Evolutionary conservation across 2,329 filamentous ascomycete genomes (phyloP).

Genomic region (Didymella glomerata): DNA sequence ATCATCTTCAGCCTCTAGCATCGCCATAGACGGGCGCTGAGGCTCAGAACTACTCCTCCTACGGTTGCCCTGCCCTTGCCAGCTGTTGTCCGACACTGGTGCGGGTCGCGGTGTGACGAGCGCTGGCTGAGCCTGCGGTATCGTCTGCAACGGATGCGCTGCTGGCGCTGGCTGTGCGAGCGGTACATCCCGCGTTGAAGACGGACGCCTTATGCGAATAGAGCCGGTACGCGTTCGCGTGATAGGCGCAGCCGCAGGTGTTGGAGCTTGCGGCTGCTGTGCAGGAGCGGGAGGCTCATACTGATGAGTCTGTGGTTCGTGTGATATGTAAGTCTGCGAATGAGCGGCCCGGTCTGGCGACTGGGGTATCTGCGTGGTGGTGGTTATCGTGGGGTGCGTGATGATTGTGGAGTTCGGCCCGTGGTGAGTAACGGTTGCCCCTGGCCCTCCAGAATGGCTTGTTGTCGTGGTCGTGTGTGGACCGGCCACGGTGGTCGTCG

Average conservation of each 20-base stretch:
- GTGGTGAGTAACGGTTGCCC: slow-evolving; percentile 32
- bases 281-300: neutral
- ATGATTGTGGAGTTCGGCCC: slow-evolving; percentile 38
- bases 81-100: slow-evolving; percentile 21
- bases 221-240: slow-evolving; percentile 33
- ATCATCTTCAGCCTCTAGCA: slow-evolving; percentile 37
- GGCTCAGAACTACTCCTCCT: slow-evolving; percentile 47
- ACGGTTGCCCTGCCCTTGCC: slow-evolving; percentile 33
- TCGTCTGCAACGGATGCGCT: slow-evolving; percentile 14
- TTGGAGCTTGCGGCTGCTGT: slow-evolving; percentile 20
- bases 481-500: slow-evolving; percentile 42
- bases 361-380: slow-evolving; percentile 30
- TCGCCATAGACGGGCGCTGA: slow-evolving; percentile 36
- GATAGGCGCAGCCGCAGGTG: slow-evolving; percentile 20
- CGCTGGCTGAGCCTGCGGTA: slow-evolving; percentile 15
- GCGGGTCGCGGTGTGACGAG: slow-evolving; percentile 12
- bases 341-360: slow-evolving; percentile 1
- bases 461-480: slow-evolving; percentile 44
- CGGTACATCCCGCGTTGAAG: slow-evolving; percentile 14
- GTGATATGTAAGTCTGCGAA: slow-evolving; percentile 2
- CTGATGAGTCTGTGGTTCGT: slow-evolving; percentile 5
- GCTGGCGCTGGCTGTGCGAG: slow-evolving; percentile 13
- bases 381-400: slow-evolving; percentile 43
- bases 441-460: slow-evolving; percentile 29
- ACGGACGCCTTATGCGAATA: slow-evolving; percentile 41